These are phyloP conservation scores for Cutaneotrichosporon cavernicola DNA, from an alignment of 1,284 basidiomycete species.

Conservation along the genomic window DNA sequence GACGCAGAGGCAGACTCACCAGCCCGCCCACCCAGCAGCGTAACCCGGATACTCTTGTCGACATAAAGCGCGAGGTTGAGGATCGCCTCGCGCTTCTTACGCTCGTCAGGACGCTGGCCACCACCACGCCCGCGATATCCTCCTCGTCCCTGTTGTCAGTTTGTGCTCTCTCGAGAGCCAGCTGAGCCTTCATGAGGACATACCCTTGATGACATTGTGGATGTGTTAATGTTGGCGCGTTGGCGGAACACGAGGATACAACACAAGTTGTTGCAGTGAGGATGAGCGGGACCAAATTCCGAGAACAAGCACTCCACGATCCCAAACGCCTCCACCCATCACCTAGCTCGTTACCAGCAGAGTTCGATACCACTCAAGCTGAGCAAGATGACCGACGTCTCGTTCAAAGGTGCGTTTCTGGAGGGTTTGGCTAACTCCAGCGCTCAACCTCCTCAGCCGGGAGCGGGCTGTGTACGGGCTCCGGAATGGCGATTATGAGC, in stretches of 20 bases:
- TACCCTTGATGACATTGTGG: slow-evolving; percentile 30
- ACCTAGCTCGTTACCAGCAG: too few species aligned
- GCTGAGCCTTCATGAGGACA: not conserved
- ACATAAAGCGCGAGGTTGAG: slow-evolving; percentile 92
- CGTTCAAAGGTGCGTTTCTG: slow-evolving; percentile 39
- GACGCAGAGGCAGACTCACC: slow-evolving; percentile 58
- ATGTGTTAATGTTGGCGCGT: not conserved
- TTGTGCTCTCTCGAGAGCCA: too few species aligned
- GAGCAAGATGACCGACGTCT: slow-evolving; percentile 30
- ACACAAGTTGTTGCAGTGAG: not conserved
- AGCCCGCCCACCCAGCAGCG: slow-evolving; percentile 94
- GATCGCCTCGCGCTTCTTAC: slow-evolving; percentile 91
- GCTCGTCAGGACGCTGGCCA: slow-evolving; percentile 58
- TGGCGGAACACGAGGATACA: slow-evolving; percentile 1
- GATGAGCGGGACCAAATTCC: slow-evolving; percentile 11
- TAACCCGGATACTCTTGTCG: slow-evolving; percentile 87
- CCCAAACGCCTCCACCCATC: slow-evolving; percentile 4
- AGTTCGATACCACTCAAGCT: too few species aligned
- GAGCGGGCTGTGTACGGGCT: slow-evolving; percentile 88
- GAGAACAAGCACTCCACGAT: not conserved
- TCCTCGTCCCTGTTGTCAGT: slow-evolving; percentile 25
- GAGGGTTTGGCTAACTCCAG: slow-evolving; percentile 26
- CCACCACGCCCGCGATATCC: slow-evolving; percentile 42
- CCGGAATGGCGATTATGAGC: slow-evolving; percentile 79
- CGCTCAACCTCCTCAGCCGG: slow-evolving; percentile 61